Percentiles rank a stretch among this genome's conserved stretches.
Conservation (phyloP, 2,329 filamentous ascomycete species). For the Exophiala bonariae region DNA sequence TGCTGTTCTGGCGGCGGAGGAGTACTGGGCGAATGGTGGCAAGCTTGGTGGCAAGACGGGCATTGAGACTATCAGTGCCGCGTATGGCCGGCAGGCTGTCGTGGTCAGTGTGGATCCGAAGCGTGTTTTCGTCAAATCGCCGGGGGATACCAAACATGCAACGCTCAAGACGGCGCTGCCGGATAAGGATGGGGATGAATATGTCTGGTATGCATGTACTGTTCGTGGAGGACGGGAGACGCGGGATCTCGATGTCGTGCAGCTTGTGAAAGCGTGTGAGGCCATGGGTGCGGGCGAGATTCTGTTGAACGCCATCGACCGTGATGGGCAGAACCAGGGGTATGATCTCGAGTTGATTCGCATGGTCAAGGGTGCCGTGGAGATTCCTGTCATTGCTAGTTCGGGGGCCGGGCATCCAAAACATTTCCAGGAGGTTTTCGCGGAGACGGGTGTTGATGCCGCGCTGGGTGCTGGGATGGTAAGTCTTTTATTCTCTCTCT, state of each 20-base stretch:
- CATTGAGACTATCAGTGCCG: conserved; percentile 90
- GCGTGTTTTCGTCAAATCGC: conserved; percentile 75
- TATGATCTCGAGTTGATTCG: conserved; percentile 91
- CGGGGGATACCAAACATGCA: conserved; percentile 67
- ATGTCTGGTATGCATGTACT: conserved; percentile 97
- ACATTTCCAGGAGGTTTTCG: conserved; percentile 91
- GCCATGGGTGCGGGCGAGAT: conserved; percentile 96
- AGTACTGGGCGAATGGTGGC: conserved; percentile 73
- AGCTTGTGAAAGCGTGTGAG: conserved; percentile 85
- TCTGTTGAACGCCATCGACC: conserved; percentile 95
- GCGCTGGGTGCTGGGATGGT: conserved; percentile 92
- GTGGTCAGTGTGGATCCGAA: conserved; percentile 95
- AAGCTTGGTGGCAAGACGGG: conserved; percentile 78
- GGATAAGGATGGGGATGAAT: conserved; percentile 71
- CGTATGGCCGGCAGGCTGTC: conserved; percentile 95
- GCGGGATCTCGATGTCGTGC: conserved; percentile 88
- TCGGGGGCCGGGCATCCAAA: conserved; percentile 84
- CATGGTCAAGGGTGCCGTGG: conserved; percentile 82
- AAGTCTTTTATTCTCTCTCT: conserved; percentile 33
- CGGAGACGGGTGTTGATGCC: conserved; percentile 81
- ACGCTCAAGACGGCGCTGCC: conserved; percentile 69
- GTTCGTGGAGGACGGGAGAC: conserved; percentile 93
- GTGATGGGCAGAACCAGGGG: conserved; percentile 89
- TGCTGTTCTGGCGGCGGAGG: conserved; percentile 87
- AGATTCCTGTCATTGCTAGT: conserved; percentile 92